Base-by-base conservation (phyloP, 495 filamentous ascomycete genomes). In the Ramalina intermedia region DNA sequence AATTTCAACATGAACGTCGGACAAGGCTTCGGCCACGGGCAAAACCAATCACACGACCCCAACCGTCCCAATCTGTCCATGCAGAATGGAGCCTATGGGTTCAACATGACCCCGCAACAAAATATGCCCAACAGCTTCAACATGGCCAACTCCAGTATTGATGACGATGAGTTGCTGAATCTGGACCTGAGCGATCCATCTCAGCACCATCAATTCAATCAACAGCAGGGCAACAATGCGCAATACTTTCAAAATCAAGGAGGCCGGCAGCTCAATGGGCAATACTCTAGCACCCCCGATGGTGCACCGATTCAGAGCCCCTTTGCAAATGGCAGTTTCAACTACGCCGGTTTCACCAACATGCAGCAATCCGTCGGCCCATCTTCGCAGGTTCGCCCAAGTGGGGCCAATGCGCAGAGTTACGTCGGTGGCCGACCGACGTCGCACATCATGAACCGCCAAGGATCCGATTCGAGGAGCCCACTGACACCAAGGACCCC, bases 41-140 rank as follows among this genome's bases (percentile, higher is more conserved):
- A 74, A 50, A 69, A 70, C 52, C 44, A 35, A 23, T 14, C 21
- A 17, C 75, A 74, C 42, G 74, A 76, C 60, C 80, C 96, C 52
- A 86, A 96, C 58, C 91, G 91, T 2, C 90, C 83, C 41, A 85
- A 91, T 41, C 71, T 98, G 50, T 78, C 79, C 46, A 85, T 90
- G 79, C 69, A 69, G 49, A 69, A 69, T 53, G 58, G 60, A 44
- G 68, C 61, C 39, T 76, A 73, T 58, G 51, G 50, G 16, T 74
- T 66, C 48, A 63, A 66, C 3, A 72, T 68, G 38, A 59, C 61
- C 29, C 69, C 69, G 16, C 70, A 73, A 45, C 72, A 74, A 57
- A 71, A 70, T 48, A 63, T 73, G 57, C 71, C 69, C 9, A 68
- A 65, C 27, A 69, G 66, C 54, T 73, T 71, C 61, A 73, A 72